These are phyloP conservation scores for Phytophthora citrophthora DNA, from an alignment of 352 stramenopile species.

Conservation along the genomic window DNA sequence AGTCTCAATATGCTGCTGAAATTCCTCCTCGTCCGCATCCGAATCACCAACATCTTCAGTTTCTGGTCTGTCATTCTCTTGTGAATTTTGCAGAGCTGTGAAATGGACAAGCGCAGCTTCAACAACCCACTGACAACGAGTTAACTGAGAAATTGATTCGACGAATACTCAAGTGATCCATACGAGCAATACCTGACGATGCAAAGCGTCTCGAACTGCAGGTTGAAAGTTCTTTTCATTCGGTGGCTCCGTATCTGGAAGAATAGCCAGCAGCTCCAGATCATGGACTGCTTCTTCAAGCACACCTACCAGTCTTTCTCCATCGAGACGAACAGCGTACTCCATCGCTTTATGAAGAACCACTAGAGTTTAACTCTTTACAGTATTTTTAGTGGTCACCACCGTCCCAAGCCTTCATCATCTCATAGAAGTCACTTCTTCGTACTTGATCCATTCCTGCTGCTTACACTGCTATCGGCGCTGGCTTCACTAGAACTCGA, in stretches of 20 bases:
- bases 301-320: slow-evolving; percentile 27
- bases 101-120: slow-evolving; percentile 28
- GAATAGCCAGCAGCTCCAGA: slow-evolving; percentile 36
- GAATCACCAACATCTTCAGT: slow-evolving; percentile 22
- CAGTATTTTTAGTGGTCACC: slow-evolving; percentile 31
- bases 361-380: background rate
- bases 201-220: slow-evolving; percentile 12
- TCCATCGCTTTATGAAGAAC: slow-evolving; percentile 19
- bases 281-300: slow-evolving; percentile 29
- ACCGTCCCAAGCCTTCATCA: slow-evolving; percentile 8
- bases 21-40: slow-evolving; percentile 8
- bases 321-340: slow-evolving; percentile 29
- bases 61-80: slow-evolving; percentile 25
- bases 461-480: slow-evolving; percentile 2
- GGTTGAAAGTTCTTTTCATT: slow-evolving; percentile 1
- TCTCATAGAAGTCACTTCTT: slow-evolving; percentile 5
- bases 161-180: too few species aligned
- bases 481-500: slow-evolving; percentile 10
- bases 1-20: slow-evolving; percentile 15
- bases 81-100: slow-evolving; percentile 12
- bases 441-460: background rate
- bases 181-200: slow-evolving; percentile 26
- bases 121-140: slow-evolving; percentile 18
- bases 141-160: background rate
- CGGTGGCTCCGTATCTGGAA: slow-evolving; percentile 16